A percentile compares a stretch with the other conserved stretches of the same genome.
Evolutionary conservation across 2,329 filamentous ascomycete species (phyloP).

Genomic region (Colletotrichum spinosum): DNA sequence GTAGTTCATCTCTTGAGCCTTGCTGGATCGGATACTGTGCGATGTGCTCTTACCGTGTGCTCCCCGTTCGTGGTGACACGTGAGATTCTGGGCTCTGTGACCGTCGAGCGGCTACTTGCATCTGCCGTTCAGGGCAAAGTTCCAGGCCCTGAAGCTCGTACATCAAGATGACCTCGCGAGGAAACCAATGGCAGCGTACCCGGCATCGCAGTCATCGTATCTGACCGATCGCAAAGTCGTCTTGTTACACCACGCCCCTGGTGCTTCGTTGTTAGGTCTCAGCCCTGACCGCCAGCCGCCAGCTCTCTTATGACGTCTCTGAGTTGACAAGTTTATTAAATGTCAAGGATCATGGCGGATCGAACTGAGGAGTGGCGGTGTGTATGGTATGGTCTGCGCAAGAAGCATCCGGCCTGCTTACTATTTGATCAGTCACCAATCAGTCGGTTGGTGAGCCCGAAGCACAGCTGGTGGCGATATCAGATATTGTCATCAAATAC

Average conservation of each 20-base stretch:
- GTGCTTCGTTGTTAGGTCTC: neutral
- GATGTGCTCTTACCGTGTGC: neutral
- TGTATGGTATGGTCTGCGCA: too few species aligned
- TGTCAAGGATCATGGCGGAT: too few species aligned
- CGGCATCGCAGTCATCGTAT: constrained; percentile 1
- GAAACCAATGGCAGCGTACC: constrained; percentile 8
- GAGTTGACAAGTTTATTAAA: too few species aligned
- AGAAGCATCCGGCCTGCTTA: too few species aligned
- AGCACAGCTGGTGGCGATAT: too few species aligned
- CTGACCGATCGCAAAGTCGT: neutral
- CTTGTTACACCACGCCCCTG: neutral
- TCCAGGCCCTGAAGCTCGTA: neutral
- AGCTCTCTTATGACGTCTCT: neutral
- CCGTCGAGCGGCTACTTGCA: constrained; percentile 23
- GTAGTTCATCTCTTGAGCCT: neutral
- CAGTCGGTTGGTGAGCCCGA: too few species aligned
- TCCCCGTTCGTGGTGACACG: neutral
- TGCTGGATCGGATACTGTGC: neutral
- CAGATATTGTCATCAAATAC: too few species aligned
- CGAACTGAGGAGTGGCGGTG: too few species aligned
- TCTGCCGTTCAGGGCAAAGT: constrained; percentile 4
- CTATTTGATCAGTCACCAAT: too few species aligned
- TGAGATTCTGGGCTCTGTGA: constrained; percentile 2
- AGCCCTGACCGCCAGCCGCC: neutral
- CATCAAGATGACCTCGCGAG: constrained; percentile 8